Conservation (phyloP, 257 asterid species). For the Craterostigma plantagineum region DNA sequence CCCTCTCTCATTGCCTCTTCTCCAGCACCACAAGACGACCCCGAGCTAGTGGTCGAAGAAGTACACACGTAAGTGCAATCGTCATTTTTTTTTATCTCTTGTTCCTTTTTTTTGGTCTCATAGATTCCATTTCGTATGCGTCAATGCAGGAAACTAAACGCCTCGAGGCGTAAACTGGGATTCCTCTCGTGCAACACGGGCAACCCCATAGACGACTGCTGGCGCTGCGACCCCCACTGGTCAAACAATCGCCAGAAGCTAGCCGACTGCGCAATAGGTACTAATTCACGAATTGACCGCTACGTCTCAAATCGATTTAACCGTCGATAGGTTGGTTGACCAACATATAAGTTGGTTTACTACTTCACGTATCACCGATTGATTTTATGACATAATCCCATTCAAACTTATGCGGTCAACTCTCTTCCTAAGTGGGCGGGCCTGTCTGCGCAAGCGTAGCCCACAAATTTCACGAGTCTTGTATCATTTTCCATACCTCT, state of each 20-base stretch:
- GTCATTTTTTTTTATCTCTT: neutral
- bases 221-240: slow-evolving; percentile 71
- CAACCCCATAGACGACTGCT: slow-evolving; percentile 63
- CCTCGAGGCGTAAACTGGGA: neutral
- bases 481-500: no score
- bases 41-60: neutral
- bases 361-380: no score
- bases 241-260: slow-evolving; percentile 8
- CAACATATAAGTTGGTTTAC: no score
- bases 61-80: neutral
- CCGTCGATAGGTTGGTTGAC: no score
- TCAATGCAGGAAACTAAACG: slow-evolving; percentile 1
- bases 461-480: no score
- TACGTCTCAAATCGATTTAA: no score
- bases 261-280: slow-evolving; percentile 2
- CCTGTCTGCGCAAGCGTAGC: no score
- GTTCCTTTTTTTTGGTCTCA: neutral
- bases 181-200: slow-evolving; percentile 4
- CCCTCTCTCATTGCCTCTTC: neutral
- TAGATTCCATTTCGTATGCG: neutral
- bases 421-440: no score
- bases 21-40: neutral
- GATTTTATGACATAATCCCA: no score
- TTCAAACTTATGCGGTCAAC: no score
- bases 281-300: no score